Percentiles rank a stretch among this genome's conserved stretches.
Conservation (phyloP, 257 asterid species). For the Rhazya stricta region DNA sequence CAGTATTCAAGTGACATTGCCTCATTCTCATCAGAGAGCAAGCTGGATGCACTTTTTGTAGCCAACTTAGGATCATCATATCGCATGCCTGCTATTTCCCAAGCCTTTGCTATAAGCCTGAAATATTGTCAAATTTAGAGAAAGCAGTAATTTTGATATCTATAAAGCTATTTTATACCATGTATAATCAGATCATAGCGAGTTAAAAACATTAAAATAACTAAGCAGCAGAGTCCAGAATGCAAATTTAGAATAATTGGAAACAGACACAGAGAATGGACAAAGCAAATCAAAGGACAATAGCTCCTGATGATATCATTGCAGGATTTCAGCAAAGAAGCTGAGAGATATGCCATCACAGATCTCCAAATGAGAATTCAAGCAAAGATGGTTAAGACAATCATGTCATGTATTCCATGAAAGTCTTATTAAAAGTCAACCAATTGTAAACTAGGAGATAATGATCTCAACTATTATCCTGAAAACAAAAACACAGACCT, state of each 20-base stretch:
- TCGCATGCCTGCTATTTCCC: slow-evolving; percentile 78
- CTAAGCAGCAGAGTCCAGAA: neutral
- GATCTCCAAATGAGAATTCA: neutral
- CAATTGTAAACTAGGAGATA: neutral
- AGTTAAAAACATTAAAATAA: neutral
- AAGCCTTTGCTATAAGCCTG: slow-evolving; percentile 74
- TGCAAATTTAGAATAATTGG: neutral
- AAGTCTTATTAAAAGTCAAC: neutral
- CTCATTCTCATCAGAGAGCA: slow-evolving; percentile 41
- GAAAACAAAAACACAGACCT: slow-evolving; percentile 35
- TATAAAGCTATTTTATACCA: neutral
- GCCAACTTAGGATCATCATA: slow-evolving; percentile 59
- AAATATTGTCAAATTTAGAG: neutral
- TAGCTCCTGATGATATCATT: neutral
- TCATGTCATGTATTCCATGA: neutral
- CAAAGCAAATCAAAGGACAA: neutral
- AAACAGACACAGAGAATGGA: neutral
- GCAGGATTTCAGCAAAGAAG: neutral
- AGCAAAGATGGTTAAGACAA: neutral
- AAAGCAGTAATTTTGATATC: neutral
- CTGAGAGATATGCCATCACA: neutral
- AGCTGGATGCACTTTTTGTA: slow-evolving; percentile 50
- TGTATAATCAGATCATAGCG: neutral
- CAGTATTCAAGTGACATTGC: slow-evolving; percentile 50
- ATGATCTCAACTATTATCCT: neutral